Evolutionary conservation across 257 asterid genomes (phyloP).

Genomic region (Nicotiana noctiflora): DNA sequence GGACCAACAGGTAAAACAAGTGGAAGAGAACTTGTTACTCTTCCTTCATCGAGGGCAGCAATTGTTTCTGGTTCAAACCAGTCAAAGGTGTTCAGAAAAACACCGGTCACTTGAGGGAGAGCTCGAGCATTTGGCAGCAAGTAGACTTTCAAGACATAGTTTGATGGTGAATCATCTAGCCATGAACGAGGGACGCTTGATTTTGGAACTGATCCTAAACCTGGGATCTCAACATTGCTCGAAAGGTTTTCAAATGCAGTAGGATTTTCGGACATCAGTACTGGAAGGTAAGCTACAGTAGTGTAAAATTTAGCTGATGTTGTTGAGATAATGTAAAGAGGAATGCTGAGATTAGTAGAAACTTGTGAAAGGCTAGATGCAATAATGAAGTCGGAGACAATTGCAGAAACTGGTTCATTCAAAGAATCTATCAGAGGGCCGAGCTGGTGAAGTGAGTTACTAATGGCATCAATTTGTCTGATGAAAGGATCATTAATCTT

Average conservation of each 20-base stretch:
- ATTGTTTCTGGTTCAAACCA: conserved; percentile 36
- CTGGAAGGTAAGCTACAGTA: conserved; percentile 17
- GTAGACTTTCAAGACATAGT: conserved; percentile 19
- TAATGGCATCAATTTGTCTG: conserved; percentile 10
- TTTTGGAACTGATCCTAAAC: conserved; percentile 19
- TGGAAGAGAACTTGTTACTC: conserved; percentile 14
- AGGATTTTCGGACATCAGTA: conserved; percentile 15
- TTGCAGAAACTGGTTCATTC: conserved; percentile 17
- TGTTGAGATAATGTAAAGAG: conserved; percentile 24
- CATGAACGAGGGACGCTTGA: conserved; percentile 28
- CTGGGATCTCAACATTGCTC: conserved; percentile 16
- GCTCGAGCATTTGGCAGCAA: conserved; percentile 31
- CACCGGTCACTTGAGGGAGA: conserved; percentile 28
- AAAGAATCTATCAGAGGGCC: conserved; percentile 14
- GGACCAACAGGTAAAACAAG: conserved; percentile 40
- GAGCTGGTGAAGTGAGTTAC: conserved; percentile 15
- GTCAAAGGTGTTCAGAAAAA: conserved; percentile 30
- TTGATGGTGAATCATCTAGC: conserved; percentile 21
- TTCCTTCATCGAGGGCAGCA: conserved; percentile 19
- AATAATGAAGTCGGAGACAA: conserved; percentile 26
- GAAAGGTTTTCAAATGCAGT: conserved; percentile 1
- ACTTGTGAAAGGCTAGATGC: conserved; percentile 22
- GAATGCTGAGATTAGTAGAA: conserved; percentile 14
- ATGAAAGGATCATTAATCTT: conserved; percentile 21
- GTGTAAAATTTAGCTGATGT: conserved; percentile 34